phyloP scores from a whole-genome alignment of 176 grass and related monocot genomes.

The Paspalum vaginatum region DNA sequence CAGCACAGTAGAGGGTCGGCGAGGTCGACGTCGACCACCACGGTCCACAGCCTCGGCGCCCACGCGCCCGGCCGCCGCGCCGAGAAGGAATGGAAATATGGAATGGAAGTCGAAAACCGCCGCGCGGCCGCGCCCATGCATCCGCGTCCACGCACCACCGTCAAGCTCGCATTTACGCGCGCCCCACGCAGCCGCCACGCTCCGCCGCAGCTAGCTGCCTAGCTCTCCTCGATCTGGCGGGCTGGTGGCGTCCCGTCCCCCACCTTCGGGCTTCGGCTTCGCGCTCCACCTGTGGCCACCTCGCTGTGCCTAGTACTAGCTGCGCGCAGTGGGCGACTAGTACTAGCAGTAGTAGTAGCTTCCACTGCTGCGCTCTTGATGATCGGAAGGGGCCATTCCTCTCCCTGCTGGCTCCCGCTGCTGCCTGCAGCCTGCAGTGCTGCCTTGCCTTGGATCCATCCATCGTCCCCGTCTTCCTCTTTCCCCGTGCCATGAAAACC shows the following conservation, averaged over 20 bases:
- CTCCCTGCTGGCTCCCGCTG: background rate
- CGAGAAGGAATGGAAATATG: too few relatives aligned
- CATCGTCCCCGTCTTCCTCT: background rate
- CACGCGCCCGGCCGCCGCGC: too few relatives aligned
- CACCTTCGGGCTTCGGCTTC: background rate
- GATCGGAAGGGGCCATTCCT: background rate
- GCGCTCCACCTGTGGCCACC: background rate
- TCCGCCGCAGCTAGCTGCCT: too few relatives aligned
- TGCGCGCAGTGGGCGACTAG: background rate
- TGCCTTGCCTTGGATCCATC: background rate
- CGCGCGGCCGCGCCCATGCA: too few relatives aligned
- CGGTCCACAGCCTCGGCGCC: too few relatives aligned
- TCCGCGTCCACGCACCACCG: too few relatives aligned
- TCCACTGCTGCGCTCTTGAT: conserved; percentile 12
- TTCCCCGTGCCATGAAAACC: background rate
- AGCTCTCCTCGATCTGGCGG: too few relatives aligned
- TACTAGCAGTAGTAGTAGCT: background rate
- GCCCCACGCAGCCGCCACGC: too few relatives aligned
- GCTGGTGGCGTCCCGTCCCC: background rate
- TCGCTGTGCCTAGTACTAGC: background rate
- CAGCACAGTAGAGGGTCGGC: too few relatives aligned
- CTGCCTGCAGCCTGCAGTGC: background rate
- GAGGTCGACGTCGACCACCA: too few relatives aligned
- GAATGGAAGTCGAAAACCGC: too few relatives aligned
- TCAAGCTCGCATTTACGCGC: too few relatives aligned